Conservation (phyloP, 225 moss, liverwort and hornwort genomes). For the Sphagnum tenellum region DNA sequence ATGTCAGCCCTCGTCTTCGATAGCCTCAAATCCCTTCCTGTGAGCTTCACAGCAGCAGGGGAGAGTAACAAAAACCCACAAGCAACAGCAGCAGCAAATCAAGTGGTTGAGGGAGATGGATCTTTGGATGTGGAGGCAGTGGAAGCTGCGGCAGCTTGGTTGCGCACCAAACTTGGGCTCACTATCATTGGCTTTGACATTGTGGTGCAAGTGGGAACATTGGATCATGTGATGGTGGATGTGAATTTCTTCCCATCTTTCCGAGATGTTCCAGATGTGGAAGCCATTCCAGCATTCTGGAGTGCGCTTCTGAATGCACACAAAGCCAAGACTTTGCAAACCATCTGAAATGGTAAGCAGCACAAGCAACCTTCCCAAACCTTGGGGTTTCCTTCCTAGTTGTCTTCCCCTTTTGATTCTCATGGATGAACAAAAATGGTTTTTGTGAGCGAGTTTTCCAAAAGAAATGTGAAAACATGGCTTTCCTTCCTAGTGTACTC, state of each 20-base stretch:
- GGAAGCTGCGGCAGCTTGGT: constrained; percentile 42
- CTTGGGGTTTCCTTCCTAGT: too few species aligned
- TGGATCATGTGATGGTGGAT: constrained; percentile 83
- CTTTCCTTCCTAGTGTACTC: too few species aligned
- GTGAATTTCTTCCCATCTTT: constrained; percentile 93
- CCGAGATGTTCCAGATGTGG: constrained; percentile 70
- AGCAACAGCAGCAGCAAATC: constrained; percentile 20
- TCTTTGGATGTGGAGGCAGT: constrained; percentile 58
- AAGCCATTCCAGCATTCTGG: constrained; percentile 85
- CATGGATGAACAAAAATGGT: too few species aligned
- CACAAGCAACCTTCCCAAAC: too few species aligned
- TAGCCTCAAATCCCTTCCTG: constrained; percentile 76
- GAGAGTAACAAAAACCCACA: constrained; percentile 15
- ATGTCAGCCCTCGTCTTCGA: constrained; percentile 66
- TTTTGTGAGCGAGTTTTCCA: too few species aligned
- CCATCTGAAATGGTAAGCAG: too few species aligned
- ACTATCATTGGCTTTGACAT: constrained; percentile 90
- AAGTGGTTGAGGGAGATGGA: constrained; percentile 41
- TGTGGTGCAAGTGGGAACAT: constrained; percentile 72
- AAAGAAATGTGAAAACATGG: too few species aligned
- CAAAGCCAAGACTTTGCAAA: constrained; percentile 8
- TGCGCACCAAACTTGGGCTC: constrained; percentile 61
- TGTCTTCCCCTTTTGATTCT: too few species aligned
- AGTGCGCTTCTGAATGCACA: constrained; percentile 50
- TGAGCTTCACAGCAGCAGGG: constrained; percentile 20